Conservation (phyloP, 495 filamentous ascomycete species). For the Talaromyces ruber region DNA sequence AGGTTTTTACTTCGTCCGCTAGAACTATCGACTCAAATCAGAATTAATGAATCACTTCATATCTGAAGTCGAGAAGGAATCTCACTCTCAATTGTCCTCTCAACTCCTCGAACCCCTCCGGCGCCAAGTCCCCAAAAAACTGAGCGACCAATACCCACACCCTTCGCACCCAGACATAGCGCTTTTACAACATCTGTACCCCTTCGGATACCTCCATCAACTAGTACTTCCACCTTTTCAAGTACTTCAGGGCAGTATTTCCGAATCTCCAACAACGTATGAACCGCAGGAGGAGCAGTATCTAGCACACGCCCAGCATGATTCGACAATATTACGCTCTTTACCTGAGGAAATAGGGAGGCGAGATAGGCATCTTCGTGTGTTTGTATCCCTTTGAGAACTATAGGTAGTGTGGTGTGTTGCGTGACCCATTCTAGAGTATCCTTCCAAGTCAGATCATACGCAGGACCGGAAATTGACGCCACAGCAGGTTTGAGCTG, state of each 20-base stretch:
- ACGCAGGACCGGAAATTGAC: constrained; percentile 26
- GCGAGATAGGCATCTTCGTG: constrained; percentile 89
- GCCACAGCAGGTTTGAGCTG: constrained; percentile 12
- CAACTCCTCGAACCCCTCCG: constrained; percentile 75
- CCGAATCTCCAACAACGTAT: constrained; percentile 80
- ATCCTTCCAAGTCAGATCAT: constrained; percentile 65
- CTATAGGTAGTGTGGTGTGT: constrained; percentile 73
- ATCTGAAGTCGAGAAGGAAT: constrained; percentile 9
- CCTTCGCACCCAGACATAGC: constrained; percentile 76
- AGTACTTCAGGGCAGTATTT: constrained; percentile 90
- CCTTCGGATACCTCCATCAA: constrained; percentile 82
- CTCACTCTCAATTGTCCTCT: constrained; percentile 78
- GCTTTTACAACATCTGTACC: constrained; percentile 91
- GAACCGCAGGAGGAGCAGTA: constrained; percentile 80
- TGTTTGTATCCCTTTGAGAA: constrained; percentile 89
- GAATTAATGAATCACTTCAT: constrained; percentile 1
- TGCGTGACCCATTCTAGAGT: constrained; percentile 69
- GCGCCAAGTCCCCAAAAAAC: constrained; percentile 77
- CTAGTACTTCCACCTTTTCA: constrained; percentile 68
- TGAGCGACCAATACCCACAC: constrained; percentile 75
- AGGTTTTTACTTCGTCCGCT: constrained; percentile 72
- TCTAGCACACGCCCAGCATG: constrained; percentile 84
- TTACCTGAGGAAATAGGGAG: constrained; percentile 59
- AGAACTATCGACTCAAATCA: constrained; percentile 49
- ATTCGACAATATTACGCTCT: constrained; percentile 78